Evolutionary conservation across 768 basidiomycete species (phyloP), one percentile per base, ranked within the genome.

Genomic region (Gelatoporia subvermispora): DNA sequence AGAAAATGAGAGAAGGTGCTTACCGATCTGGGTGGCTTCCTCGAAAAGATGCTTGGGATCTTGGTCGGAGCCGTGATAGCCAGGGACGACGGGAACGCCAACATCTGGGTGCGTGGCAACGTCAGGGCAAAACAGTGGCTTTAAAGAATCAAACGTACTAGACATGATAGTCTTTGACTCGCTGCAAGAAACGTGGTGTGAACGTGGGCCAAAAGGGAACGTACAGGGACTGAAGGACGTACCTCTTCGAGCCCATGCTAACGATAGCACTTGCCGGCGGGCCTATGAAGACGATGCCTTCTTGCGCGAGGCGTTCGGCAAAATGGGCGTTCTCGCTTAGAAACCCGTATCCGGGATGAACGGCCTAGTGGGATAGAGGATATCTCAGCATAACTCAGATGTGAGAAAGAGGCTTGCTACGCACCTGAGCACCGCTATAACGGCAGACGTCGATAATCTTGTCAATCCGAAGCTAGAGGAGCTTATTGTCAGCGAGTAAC

Each of bases 231-330:
- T 39, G 21, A 24, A 37, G 8, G 10, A 49, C 43, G 11, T 22
- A 89, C 88, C 92, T 91, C 74, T 97, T 96, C 0, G 90, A 93
- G 1, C 93, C 94, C 94, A 96, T 97, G 59, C 85, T 88, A 13
- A 86, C 69, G 53, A 97, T 97, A 24, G 94, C 93, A 56, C 76
- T 78, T 1, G 87, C 76, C 2, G 93, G 89, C 15, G 94, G 93
- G 0, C 93, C 93, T 52, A 97, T 92, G 61, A 94, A 96, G 2
- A 86, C 79, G 53, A 97, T 80, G 0, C 90, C 88, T 58, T 84
- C 86, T 39, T 79, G 67, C n/a, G 82, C 78, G 10, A 96, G 76
- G 37, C 67, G 71, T 59, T 84, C 73, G 0, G 93, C 81, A 59
- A 97, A 97, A 18, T 67, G 67, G 4, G 93, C 84, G 51, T 95